Evolutionary conservation across 2,329 filamentous ascomycete species (phyloP).

Genomic region (Ascochyta koolunga): DNA sequence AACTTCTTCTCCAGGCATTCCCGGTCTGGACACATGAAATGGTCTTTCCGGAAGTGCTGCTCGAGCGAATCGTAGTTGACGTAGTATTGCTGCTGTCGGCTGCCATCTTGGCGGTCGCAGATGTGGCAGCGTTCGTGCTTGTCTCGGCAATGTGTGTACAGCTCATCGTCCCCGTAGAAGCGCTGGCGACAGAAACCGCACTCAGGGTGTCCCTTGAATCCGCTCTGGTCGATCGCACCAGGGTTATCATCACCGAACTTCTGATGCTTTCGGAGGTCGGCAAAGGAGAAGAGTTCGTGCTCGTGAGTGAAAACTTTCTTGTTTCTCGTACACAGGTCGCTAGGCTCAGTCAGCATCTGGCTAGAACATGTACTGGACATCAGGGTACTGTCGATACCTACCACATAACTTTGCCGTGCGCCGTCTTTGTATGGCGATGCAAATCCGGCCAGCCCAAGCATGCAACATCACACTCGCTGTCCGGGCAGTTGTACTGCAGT

Average conservation of each 20-base stretch:
- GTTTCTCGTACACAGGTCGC: conserved; percentile 87
- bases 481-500: conserved; percentile 93
- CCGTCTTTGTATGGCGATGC: conserved; percentile 79
- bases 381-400: conserved; percentile 43
- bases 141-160: conserved; percentile 90
- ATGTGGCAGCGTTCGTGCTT: conserved; percentile 95
- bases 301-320: conserved; percentile 99
- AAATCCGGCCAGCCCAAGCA: conserved; percentile 81
- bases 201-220: conserved; percentile 93
- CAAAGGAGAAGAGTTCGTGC: conserved; percentile 85
- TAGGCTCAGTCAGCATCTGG: conserved; percentile 29
- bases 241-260: conserved; percentile 88
- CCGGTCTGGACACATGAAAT: conserved; percentile 81
- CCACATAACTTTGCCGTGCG: conserved; percentile 87
- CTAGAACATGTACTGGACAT: conserved; percentile 1
- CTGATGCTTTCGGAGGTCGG: conserved; percentile 86
- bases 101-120: conserved; percentile 73
- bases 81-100: conserved; percentile 84
- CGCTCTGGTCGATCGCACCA: conserved; percentile 87
- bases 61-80: conserved; percentile 86
- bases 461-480: conserved; percentile 80
- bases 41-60: conserved; percentile 83
- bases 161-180: conserved; percentile 95
- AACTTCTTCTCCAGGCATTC: conserved; percentile 98
- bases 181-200: conserved; percentile 90